These are phyloP conservation scores for Sporothrix sp. DNA, from an alignment of 2,329 filamentous ascomycete genomes.

Conservation along the genomic window DNA sequence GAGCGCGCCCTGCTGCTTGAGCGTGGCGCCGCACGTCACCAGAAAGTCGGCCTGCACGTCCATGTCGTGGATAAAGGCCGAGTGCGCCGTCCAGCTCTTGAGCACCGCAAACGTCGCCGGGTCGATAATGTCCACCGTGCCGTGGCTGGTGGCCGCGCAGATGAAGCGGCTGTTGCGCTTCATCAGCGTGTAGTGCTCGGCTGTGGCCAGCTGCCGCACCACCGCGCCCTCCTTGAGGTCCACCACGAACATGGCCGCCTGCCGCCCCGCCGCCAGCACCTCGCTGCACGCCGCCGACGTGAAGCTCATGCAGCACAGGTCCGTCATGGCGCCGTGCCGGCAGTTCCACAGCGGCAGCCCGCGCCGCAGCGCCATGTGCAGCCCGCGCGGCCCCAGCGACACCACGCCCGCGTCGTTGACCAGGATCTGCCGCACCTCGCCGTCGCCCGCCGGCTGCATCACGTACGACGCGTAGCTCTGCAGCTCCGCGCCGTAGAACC, in stretches of 20 bases:
- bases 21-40: conserved; percentile 87
- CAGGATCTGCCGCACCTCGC: conserved; percentile 75
- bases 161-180: conserved; percentile 74
- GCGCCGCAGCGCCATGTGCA: conserved; percentile 80
- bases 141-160: conserved; percentile 77
- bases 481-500: conserved; percentile 77
- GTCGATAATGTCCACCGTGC: conserved; percentile 79
- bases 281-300: conserved; percentile 76
- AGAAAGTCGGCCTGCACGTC: conserved; percentile 92
- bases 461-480: conserved; percentile 86
- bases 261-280: conserved; percentile 78
- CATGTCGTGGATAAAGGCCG: conserved; percentile 87
- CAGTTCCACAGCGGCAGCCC: conserved; percentile 86
- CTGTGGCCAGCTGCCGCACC: conserved; percentile 41
- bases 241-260: conserved; percentile 73
- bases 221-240: conserved; percentile 62
- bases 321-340: conserved; percentile 56
- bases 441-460: conserved; percentile 63
- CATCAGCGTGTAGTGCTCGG: conserved; percentile 82
- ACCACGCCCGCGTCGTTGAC: conserved; percentile 88
- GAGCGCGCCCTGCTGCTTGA: conserved; percentile 62
- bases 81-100: conserved; percentile 85
- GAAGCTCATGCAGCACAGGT: conserved; percentile 91
- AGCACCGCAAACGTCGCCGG: conserved; percentile 65
- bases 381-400: conserved; percentile 68